These are phyloP conservation scores for Fagus crenata DNA, from an alignment of 306 rosid genomes.

Conservation along the genomic window DNA sequence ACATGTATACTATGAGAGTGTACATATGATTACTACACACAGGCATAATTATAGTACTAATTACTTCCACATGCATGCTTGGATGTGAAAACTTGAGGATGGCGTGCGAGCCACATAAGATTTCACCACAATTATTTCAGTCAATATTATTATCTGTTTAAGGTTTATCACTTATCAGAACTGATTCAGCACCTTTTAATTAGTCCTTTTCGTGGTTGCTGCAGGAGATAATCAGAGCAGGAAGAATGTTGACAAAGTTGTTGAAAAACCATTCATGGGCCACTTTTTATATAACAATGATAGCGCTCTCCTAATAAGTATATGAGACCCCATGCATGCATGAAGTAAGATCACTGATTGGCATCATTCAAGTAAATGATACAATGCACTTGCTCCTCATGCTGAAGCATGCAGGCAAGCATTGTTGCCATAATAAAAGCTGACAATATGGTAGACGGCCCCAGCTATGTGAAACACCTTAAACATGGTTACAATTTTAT, in stretches of 20 bases:
- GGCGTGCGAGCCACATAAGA: not conserved
- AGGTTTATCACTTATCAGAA: constrained; percentile 42
- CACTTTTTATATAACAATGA: constrained; percentile 27
- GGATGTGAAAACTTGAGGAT: constrained; percentile 32
- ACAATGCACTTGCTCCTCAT: constrained; percentile 35
- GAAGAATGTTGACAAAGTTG: constrained; percentile 8
- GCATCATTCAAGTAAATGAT: not conserved
- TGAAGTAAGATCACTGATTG: not conserved
- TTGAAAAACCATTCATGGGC: constrained; percentile 20
- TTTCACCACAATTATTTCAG: constrained; percentile 26
- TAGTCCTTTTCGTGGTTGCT: constrained; percentile 24
- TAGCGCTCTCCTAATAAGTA: not conserved
- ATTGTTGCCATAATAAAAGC: constrained; percentile 16
- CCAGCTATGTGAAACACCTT: not conserved
- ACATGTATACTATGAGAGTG: constrained; percentile 27
- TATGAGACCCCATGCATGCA: constrained; percentile 24
- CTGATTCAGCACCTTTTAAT: constrained; percentile 16
- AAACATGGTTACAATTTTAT: not conserved
- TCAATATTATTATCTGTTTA: constrained; percentile 20
- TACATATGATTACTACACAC: constrained; percentile 27
- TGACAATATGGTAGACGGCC: constrained; percentile 10
- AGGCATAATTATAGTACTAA: constrained; percentile 51
- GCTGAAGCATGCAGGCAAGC: constrained; percentile 5
- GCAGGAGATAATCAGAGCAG: constrained; percentile 23
- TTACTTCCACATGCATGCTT: constrained; percentile 58